These are phyloP conservation scores for Flaveria robusta DNA, from an alignment of 129 eudicot genomes.

Conservation along the genomic window DNA sequence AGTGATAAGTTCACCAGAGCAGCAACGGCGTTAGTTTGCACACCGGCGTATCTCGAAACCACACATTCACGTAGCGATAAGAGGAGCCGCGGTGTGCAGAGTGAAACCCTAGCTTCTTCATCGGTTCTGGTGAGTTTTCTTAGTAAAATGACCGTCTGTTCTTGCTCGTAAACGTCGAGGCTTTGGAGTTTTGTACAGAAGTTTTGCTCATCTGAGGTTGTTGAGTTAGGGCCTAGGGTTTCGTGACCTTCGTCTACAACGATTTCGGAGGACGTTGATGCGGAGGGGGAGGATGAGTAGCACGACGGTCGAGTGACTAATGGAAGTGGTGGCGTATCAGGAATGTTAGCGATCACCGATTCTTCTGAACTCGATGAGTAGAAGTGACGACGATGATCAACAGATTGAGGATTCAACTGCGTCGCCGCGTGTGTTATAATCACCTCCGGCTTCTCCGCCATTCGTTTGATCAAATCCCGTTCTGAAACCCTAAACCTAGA, in stretches of 20 bases:
- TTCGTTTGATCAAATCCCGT: conserved; percentile 56
- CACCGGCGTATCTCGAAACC: conserved; percentile 52
- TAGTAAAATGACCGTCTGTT: conserved; percentile 56
- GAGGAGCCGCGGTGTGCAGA: conserved; percentile 64
- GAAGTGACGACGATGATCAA: conserved; percentile 29
- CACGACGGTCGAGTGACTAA: conserved; percentile 74
- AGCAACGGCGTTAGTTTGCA: conserved; percentile 77
- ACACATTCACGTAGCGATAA: conserved; percentile 47
- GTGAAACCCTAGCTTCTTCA: conserved; percentile 58
- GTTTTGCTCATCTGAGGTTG: conserved; percentile 48
- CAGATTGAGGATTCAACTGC: conserved; percentile 52
- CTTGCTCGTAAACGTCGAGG: conserved; percentile 68
- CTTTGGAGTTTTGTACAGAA: conserved; percentile 50
- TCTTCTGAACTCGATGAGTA: conserved; percentile 80
- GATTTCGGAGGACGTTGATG: conserved; percentile 63
- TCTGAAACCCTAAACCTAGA: conserved; percentile 53
- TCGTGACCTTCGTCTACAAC: conserved; percentile 28
- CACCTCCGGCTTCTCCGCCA: conserved; percentile 54
- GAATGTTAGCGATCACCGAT: conserved; percentile 73
- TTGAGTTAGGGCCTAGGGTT: conserved; percentile 27
- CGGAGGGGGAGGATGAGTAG: conserved; percentile 57
- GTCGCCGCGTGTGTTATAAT: conserved; percentile 59
- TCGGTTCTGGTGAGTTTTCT: conserved; percentile 61
- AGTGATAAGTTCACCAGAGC: conserved; percentile 77
- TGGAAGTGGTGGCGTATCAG: conserved; percentile 63